These are phyloP conservation scores for Pleurotus eryngii DNA, from an alignment of 768 basidiomycete genomes.

Conservation along the genomic window DNA sequence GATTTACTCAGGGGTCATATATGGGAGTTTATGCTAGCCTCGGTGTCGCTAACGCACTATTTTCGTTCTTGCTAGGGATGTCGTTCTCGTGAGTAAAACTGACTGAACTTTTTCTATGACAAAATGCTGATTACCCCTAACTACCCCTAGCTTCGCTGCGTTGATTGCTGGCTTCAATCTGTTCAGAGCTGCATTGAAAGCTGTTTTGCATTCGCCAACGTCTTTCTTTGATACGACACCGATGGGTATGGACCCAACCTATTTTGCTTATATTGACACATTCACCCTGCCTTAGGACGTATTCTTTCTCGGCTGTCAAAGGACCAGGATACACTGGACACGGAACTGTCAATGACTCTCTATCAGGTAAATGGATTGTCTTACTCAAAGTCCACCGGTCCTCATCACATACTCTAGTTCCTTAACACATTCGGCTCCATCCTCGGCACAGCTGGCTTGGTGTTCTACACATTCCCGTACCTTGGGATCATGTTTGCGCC, in stretches of 20 bases:
- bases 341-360: conserved; percentile 40
- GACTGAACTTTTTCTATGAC: no score
- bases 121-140: not conserved
- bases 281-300: conserved; percentile 37
- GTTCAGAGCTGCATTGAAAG: conserved; percentile 51
- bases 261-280: not conserved
- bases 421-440: conserved; percentile 39
- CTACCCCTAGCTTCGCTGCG: conserved; percentile 27
- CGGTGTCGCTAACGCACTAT: conserved; percentile 47
- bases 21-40: conserved; percentile 57
- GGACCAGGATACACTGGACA: conserved; percentile 59
- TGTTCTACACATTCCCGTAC: conserved; percentile 66
- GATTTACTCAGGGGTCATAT: conserved; percentile 61
- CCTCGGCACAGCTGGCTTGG: conserved; percentile 52
- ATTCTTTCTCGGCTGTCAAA: conserved; percentile 57
- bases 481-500: conserved; percentile 65
- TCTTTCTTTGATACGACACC: conserved; percentile 77
- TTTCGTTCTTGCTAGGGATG: conserved; percentile 47
- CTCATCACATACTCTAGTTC: conserved; percentile 27
- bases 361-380: conserved; percentile 34
- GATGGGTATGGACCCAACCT: conserved; percentile 37
- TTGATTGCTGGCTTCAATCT: conserved; percentile 43
- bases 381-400: not conserved
- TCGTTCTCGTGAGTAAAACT: conserved; percentile 41
- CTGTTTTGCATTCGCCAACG: conserved; percentile 57